phyloP scores from a whole-genome alignment of 441 rosid species.

The Cnidoscolus chayamansa region DNA sequence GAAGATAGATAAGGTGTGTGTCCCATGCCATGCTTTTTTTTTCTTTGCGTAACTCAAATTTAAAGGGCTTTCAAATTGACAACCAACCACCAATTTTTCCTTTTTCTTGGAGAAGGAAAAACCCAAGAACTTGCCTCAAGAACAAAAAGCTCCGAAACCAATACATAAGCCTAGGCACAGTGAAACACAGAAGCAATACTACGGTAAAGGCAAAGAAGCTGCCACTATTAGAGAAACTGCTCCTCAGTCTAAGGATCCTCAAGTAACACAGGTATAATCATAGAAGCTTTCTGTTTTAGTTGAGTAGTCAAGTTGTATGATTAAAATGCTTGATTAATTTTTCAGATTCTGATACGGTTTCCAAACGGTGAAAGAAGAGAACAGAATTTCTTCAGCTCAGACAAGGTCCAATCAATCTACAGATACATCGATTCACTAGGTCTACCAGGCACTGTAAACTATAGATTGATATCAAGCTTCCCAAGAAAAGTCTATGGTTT shows the following conservation, averaged over 20 bases:
- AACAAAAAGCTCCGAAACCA: conserved; percentile 23
- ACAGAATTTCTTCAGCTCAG: conserved; percentile 43
- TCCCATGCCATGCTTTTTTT: not conserved
- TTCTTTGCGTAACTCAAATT: not conserved
- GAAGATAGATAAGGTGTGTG: conserved; percentile 44
- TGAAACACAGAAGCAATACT: conserved; percentile 23
- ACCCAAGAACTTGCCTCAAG: conserved; percentile 23
- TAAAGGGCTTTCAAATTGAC: not conserved
- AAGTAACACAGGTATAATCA: conserved; percentile 39
- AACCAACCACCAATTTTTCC: not conserved
- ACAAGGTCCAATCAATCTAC: conserved; percentile 43
- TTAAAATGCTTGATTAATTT: not conserved
- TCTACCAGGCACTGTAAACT: conserved; percentile 35
- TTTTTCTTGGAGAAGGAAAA: conserved; percentile 43
- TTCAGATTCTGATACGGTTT: conserved; percentile 56
- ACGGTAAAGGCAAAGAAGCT: conserved; percentile 24
- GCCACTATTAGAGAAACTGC: conserved; percentile 21
- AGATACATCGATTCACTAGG: conserved; percentile 48
- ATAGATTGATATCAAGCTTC: conserved; percentile 50
- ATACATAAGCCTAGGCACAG: conserved; percentile 20
- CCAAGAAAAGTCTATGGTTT: conserved; percentile 44
- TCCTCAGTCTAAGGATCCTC: conserved; percentile 29
- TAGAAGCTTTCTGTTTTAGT: not conserved
- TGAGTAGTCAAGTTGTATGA: not conserved
- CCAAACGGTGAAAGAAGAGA: conserved; percentile 61